Base-by-base conservation (phyloP, 225 moss, liverwort and hornwort species). In the Ulota crispa region DNA sequence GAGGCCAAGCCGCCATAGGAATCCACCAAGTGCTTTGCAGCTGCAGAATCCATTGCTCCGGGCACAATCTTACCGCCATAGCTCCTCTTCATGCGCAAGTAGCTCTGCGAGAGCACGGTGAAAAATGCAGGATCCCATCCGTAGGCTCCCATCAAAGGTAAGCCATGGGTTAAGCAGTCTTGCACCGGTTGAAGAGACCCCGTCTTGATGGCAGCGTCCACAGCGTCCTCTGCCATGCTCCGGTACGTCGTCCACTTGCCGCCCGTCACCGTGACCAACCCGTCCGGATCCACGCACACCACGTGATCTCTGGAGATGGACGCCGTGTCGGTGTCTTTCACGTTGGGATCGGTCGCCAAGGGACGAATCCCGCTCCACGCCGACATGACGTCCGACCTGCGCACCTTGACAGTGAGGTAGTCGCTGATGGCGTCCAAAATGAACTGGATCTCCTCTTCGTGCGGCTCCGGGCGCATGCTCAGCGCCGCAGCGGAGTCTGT, bases 301-400 rank as follows among this genome's bases (percentile, higher is more conserved):
- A 99, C 96, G 78, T 99, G 99, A 72, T 99, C 99, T 72, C 99
- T 78, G 8, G 94, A 94, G 69, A 99, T 95, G n/a, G 96, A 96
- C n/a, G 99, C 94, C 13, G 99, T 99, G 60, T 99, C 99, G 0
- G 95, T 93, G 71, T 83, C 94, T 80, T 91, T 89, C 10, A 92
- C 87, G 28, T 88, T 94, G 28, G 99, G 99, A 43, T 96, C 94
- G 32, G 93, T 99, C 1, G 99, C 99, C 61, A 99, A 82, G 21
- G 99, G 99, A 20, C 99, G 93, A 27, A 99, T 96, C 56, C 99
- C 99, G 84, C 99, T 99, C 99, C 99, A 99, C 2, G 99, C 99
- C 30, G 99, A 99, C 83, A 93, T 87, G 4, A 99, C 99, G 81
- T 99, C 99, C 13, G 93, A 90, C 62, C 99, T 87, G 55, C 99